These are phyloP conservation scores for Xylariales sp. DNA, from an alignment of 2,329 filamentous ascomycete species.

Conservation along the genomic window DNA sequence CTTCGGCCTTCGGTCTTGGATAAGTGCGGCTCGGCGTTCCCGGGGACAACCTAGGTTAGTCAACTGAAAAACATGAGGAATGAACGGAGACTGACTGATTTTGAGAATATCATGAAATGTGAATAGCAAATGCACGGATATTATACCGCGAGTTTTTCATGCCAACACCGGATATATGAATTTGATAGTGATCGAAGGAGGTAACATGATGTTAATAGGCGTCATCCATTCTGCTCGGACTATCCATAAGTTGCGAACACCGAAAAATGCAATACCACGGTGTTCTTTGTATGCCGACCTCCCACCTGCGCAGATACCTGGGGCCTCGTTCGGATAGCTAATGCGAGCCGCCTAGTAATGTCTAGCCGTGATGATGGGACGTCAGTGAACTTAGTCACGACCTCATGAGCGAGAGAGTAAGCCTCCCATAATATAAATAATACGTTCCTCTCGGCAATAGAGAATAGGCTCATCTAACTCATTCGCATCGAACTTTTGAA, in stretches of 20 bases:
- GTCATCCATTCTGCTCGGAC: slow-evolving; percentile 23
- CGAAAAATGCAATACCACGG: slow-evolving; percentile 15
- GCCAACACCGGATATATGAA: background rate
- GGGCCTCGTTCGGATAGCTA: background rate
- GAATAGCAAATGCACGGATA: background rate
- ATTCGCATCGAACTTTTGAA: background rate
- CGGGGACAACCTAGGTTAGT: too few species aligned
- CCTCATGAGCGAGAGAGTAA: background rate
- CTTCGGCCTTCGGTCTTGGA: slow-evolving; percentile 13
- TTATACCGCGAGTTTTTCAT: background rate
- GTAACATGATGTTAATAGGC: background rate
- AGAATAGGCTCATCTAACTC: background rate
- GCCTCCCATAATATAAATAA: slow-evolving; percentile 8
- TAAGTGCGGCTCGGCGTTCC: background rate
- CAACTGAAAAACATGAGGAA: background rate
- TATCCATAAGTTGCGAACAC: slow-evolving; percentile 31
- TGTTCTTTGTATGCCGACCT: slow-evolving; percentile 5
- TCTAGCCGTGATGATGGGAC: background rate
- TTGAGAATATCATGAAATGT: background rate
- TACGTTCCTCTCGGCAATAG: background rate
- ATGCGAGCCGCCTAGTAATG: background rate
- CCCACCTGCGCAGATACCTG: background rate
- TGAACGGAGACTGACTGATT: background rate
- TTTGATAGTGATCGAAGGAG: background rate
- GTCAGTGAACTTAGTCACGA: background rate